Evolutionary conservation across 164 flowering plant genomes (phyloP).

Genomic region (Chimonanthus salicifolius): DNA sequence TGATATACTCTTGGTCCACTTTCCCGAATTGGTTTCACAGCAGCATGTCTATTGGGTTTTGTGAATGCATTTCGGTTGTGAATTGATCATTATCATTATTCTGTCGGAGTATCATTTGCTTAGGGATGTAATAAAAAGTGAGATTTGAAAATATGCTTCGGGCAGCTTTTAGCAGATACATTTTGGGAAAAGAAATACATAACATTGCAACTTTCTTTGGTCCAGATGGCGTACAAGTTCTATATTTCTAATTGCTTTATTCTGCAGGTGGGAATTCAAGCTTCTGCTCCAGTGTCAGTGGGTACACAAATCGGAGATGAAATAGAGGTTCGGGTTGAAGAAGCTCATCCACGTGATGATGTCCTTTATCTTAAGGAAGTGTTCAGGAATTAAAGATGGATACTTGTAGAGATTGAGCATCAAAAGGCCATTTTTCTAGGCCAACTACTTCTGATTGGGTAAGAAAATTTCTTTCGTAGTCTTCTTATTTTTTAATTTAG

Average conservation of each 20-base stretch:
- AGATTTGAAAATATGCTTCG: too few species aligned
- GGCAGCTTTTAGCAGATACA: too few species aligned
- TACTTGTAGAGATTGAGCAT: not conserved
- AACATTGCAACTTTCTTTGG: not conserved
- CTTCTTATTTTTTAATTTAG: not conserved
- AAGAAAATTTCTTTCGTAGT: not conserved
- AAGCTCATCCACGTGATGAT: constrained; percentile 90
- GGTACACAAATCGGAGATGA: constrained; percentile 86
- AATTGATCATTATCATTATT: too few species aligned
- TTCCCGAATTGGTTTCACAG: too few species aligned
- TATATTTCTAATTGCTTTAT: not conserved
- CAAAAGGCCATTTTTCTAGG: not conserved
- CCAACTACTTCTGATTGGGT: not conserved
- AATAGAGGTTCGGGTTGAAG: constrained; percentile 67
- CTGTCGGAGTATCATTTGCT: too few species aligned
- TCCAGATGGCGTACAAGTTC: not conserved
- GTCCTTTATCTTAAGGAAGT: constrained; percentile 58
- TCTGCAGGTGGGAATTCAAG: constrained; percentile 81
- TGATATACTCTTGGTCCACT: too few species aligned
- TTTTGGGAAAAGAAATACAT: not conserved
- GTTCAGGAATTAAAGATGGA: not conserved
- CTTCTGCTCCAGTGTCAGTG: constrained; percentile 68
- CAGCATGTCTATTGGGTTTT: too few species aligned
- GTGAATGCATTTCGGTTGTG: too few species aligned
- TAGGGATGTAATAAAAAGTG: too few species aligned